A percentile compares a stretch with the other conserved stretches of the same genome.
These are phyloP conservation scores for Ormosia semicastrata DNA, from an alignment of 306 rosid species.

Conservation along the genomic window DNA sequence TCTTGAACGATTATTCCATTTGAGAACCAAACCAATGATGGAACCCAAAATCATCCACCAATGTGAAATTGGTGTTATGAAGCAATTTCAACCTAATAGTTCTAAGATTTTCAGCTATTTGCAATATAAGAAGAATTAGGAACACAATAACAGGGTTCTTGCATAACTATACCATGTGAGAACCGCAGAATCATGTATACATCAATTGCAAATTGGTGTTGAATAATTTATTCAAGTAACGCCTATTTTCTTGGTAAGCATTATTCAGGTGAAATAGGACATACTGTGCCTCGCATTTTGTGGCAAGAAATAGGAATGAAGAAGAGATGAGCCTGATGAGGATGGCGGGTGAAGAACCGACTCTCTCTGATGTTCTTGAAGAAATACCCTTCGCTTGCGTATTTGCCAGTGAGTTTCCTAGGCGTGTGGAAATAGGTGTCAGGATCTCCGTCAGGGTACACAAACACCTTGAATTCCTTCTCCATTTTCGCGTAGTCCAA, in stretches of 20 bases:
- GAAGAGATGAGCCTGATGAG: conserved; percentile 33
- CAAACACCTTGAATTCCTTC: conserved; percentile 32
- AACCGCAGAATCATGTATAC: no score
- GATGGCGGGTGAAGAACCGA: conserved; percentile 23
- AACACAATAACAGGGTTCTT: neutral
- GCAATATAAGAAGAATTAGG: neutral
- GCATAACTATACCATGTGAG: neutral
- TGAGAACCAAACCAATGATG: neutral
- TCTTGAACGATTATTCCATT: neutral
- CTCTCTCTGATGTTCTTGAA: conserved; percentile 38
- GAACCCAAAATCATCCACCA: neutral
- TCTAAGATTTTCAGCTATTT: neutral
- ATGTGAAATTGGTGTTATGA: neutral
- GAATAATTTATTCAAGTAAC: neutral
- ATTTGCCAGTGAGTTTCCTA: conserved; percentile 25
- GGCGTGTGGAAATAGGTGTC: conserved; percentile 29
- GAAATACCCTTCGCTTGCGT: conserved; percentile 34
- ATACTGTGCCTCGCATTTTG: conserved; percentile 37
- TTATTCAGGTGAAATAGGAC: neutral
- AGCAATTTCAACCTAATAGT: neutral
- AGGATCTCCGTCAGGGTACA: conserved; percentile 29
- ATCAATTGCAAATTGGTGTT: neutral
- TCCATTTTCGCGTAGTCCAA: conserved; percentile 29
- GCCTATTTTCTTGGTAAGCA: neutral
- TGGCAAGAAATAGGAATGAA: conserved; percentile 39